Base-by-base conservation (phyloP, 2,329 filamentous ascomycete genomes). In the Fusarium sp. region DNA sequence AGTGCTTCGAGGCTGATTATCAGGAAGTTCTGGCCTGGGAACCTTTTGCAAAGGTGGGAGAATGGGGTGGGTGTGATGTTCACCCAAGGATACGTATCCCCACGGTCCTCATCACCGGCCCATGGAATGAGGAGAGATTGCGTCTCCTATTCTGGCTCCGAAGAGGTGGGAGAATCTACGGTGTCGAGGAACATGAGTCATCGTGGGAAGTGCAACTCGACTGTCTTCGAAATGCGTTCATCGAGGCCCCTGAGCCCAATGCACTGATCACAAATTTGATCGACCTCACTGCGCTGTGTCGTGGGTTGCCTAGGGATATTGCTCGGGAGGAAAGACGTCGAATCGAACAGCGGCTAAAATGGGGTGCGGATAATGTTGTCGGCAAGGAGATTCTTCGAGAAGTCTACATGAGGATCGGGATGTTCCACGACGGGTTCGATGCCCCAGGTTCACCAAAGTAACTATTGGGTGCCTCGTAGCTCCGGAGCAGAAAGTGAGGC, bases 121-220 rank as follows among this genome's bases (percentile, higher is more conserved):
- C 83, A 1, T 84, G 81, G 81, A 71, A 79, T 24, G 79, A 80
- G 6, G 78, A 79, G 38, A 71, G 76, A 42, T 72, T 77, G 24
- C 77, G 80, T 39, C 82, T 82, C 28, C 74, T 85, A 7, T 84
- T 84, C 71, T 85, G 84, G 84, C 75, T 85, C 21, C 73, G 79
- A 11, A 78, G 81, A 36, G 80, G 77, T 7, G 82, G 83, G 15
- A 75, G 80, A 52, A 39, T 65, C 9, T 66, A 47, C 33, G 71
- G 67, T 6, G 43, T 80, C 10, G 73, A 75, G 21, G 62, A 74
- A 2, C 67, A 76, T 22, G 53, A 58, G 36, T 75, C 78, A 3
- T 67, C 80, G 2, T 85, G 84, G 84, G 84, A 85, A 59, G 47
- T 77, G 28, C 82, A 79, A 47, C 61, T 78, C 5, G 70, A 79